These are phyloP conservation scores for Pilobolus umbonatus DNA, from an alignment of 192 early-diverging fungal species.

Conservation along the genomic window DNA sequence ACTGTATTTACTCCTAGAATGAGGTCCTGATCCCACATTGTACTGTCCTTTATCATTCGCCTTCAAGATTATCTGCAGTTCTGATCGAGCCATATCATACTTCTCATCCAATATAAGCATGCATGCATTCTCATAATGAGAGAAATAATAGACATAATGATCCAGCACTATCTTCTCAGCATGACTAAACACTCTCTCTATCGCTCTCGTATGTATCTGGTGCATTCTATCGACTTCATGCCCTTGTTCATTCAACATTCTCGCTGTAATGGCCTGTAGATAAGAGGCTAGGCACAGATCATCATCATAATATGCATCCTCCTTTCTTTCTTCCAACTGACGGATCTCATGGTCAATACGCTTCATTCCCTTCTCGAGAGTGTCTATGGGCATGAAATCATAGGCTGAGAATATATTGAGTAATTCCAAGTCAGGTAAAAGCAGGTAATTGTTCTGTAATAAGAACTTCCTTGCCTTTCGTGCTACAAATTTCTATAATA, in stretches of 20 bases:
- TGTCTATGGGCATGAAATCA: slow-evolving; percentile 59
- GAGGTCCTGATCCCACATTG: slow-evolving; percentile 27
- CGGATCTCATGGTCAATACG: slow-evolving; percentile 10
- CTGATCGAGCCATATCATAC: slow-evolving; percentile 37
- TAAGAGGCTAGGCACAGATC: slow-evolving; percentile 72
- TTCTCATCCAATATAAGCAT: slow-evolving; percentile 40
- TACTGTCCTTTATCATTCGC: slow-evolving; percentile 28
- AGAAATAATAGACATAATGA: slow-evolving; percentile 56
- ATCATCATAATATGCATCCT: slow-evolving; percentile 56
- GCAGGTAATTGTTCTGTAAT: slow-evolving; percentile 55
- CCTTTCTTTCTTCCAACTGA: not conserved
- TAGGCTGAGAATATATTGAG: slow-evolving; percentile 66
- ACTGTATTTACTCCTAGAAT: slow-evolving; percentile 60
- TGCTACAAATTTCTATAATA: slow-evolving; percentile 70
- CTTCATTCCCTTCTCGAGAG: slow-evolving; percentile 8
- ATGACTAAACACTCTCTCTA: slow-evolving; percentile 44
- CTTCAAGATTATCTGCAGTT: slow-evolving; percentile 50
- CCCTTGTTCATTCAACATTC: slow-evolving; percentile 40
- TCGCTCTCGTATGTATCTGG: slow-evolving; percentile 19
- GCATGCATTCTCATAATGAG: slow-evolving; percentile 55
- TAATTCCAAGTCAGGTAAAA: slow-evolving; percentile 76
- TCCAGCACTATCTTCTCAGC: slow-evolving; percentile 52
- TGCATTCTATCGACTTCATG: not conserved
- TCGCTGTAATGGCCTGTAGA: slow-evolving; percentile 59
- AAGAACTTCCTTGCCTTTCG: slow-evolving; percentile 76